Evolutionary conservation across 2,329 filamentous ascomycete species (phyloP).

Genomic region (Paramyrothecium roridum): DNA sequence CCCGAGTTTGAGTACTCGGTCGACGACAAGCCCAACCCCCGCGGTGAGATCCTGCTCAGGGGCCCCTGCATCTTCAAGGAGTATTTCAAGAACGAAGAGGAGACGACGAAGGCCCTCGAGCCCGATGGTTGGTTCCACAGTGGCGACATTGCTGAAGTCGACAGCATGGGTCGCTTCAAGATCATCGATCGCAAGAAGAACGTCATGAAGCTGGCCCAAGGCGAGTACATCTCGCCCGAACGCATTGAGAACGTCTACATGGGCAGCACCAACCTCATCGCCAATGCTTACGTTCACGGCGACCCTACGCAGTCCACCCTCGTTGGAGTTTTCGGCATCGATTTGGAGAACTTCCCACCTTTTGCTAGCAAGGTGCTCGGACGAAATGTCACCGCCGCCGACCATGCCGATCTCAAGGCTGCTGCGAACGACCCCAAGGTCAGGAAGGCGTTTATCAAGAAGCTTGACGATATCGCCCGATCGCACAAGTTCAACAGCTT

Average conservation of each 20-base stretch:
- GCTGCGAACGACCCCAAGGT: slow-evolving; percentile 69
- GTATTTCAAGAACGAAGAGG: slow-evolving; percentile 87
- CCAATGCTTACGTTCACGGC: slow-evolving; percentile 85
- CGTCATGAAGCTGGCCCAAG: slow-evolving; percentile 96
- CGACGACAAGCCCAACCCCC: slow-evolving; percentile 83
- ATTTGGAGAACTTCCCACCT: slow-evolving; percentile 77
- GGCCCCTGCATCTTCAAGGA: slow-evolving; percentile 78
- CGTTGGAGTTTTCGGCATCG: slow-evolving; percentile 84
- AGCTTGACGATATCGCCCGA: slow-evolving; percentile 74
- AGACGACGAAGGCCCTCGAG: slow-evolving; percentile 79
- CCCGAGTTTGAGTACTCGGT: slow-evolving; percentile 92
- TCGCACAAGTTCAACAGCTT: slow-evolving; percentile 89
- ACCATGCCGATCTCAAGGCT: slow-evolving; percentile 63
- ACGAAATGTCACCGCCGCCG: slow-evolving; percentile 58
- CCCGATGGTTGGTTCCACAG: slow-evolving; percentile 96
- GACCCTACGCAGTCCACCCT: slow-evolving; percentile 78
- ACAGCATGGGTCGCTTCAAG: slow-evolving; percentile 80
- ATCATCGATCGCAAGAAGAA: slow-evolving; percentile 99
- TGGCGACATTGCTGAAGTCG: slow-evolving; percentile 84
- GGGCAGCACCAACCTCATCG: slow-evolving; percentile 73
- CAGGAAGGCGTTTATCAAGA: slow-evolving; percentile 69
- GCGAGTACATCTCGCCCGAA: slow-evolving; percentile 97
- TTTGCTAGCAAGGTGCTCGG: slow-evolving; percentile 78
- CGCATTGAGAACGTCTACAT: slow-evolving; percentile 94
- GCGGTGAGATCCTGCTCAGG: slow-evolving; percentile 83